Evolutionary conservation across 2,329 filamentous ascomycete genomes (phyloP), one percentile per base, ranked within the genome.

Genomic region (Zelopaecilomyces penicillatus): DNA sequence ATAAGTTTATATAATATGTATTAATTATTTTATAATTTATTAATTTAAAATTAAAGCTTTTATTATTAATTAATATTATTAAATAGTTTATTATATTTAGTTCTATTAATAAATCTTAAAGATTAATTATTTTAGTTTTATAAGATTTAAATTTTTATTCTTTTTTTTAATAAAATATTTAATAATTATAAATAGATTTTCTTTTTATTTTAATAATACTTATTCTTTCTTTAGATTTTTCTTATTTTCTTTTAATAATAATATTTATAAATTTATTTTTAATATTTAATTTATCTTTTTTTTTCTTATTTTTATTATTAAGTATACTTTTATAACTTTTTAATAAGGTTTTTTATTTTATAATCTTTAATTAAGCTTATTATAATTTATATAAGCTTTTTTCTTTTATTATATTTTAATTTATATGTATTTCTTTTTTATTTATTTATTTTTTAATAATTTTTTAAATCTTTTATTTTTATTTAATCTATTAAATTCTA

Each of bases 181-280:
- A n/a, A n/a, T n/a, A n/a, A n/a, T n/a, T n/a, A n/a, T n/a, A n/a
- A n/a, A n/a, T n/a, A n/a, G n/a, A n/a, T n/a, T n/a, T n/a, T n/a
- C n/a, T n/a, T n/a, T n/a, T n/a, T n/a, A n/a, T n/a, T n/a, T n/a
- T n/a, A n/a, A n/a, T n/a, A n/a, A n/a, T n/a, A n/a, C n/a, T n/a
- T n/a, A n/a, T n/a, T n/a, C n/a, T n/a, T n/a, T n/a, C n/a, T n/a
- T n/a, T n/a, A n/a, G n/a, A n/a, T n/a, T n/a, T n/a, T n/a, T n/a
- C n/a, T n/a, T n/a, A n/a, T n/a, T n/a, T 27, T 42, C 10, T 36
- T 6, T 27, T 42, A 35, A 42, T 33, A 28, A 40, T 45, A 27
- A 40, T 39, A 31, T 43, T 11, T 31, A 10, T 6, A 32, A 42
- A 29, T 38, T 39, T 34, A 34, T 34, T 34, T 34, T n/a, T 34